phyloP scores from a whole-genome alignment of 345 rosid species.

The Hibiscus trionum region DNA sequence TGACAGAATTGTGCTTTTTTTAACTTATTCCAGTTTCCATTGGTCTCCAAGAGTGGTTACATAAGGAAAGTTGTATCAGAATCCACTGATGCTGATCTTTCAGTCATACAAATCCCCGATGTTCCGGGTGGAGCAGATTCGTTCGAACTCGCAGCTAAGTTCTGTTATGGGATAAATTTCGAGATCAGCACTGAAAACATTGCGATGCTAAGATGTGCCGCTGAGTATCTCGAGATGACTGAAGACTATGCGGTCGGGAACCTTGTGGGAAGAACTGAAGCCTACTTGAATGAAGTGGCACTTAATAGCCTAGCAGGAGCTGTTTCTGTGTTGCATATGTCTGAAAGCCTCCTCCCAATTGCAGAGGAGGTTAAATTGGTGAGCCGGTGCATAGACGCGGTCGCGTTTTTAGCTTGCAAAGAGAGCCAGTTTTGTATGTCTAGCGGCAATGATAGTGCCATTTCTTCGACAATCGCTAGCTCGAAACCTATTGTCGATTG shows the following conservation, averaged over 20 bases:
- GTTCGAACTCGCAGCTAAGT: conserved; percentile 83
- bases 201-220: conserved; percentile 69
- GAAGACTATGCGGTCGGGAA: conserved; percentile 75
- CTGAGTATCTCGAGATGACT: conserved; percentile 85
- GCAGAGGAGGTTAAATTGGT: conserved; percentile 81
- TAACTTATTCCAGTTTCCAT: conserved; percentile 59
- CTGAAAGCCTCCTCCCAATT: conserved; percentile 48
- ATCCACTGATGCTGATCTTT: conserved; percentile 54
- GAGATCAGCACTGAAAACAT: conserved; percentile 75
- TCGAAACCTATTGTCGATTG: conserved; percentile 58
- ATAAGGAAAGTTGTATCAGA: conserved; percentile 60
- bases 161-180: conserved; percentile 88
- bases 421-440: conserved; percentile 51
- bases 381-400: conserved; percentile 68
- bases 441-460: conserved; percentile 24
- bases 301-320: conserved; percentile 67
- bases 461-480: conserved; percentile 24
- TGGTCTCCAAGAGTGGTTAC: conserved; percentile 72
- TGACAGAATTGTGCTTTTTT: neutral
- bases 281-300: conserved; percentile 74
- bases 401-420: conserved; percentile 64
- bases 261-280: conserved; percentile 61
- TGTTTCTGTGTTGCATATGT: conserved; percentile 49
- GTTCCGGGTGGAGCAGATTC: conserved; percentile 76
- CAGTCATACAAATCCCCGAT: conserved; percentile 46